phyloP scores from a whole-genome alignment of 768 basidiomycete genomes.

The Filobasidium floriforme region DNA sequence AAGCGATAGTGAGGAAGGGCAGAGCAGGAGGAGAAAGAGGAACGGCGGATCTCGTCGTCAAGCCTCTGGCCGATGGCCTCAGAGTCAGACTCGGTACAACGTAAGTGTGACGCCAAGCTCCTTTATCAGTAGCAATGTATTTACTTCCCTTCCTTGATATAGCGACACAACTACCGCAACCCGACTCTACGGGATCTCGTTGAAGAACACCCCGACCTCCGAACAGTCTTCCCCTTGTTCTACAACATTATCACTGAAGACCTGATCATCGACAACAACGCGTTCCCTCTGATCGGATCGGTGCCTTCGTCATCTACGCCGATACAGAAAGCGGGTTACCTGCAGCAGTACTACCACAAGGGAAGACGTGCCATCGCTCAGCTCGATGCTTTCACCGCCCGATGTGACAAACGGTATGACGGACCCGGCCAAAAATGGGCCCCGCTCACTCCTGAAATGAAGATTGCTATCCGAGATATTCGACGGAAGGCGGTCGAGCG shows the following conservation, averaged over 20 bases:
- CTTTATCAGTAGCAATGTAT: neutral
- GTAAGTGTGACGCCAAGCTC: neutral
- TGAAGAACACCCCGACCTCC: slow-evolving; percentile 35
- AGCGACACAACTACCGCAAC: slow-evolving; percentile 12
- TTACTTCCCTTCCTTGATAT: neutral
- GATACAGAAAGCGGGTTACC: slow-evolving; percentile 37
- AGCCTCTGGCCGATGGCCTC: neutral
- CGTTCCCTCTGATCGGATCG: slow-evolving; percentile 44
- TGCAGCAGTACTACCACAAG: slow-evolving; percentile 38
- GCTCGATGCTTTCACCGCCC: slow-evolving; percentile 39
- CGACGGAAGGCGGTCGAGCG: slow-evolving; percentile 42
- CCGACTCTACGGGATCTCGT: slow-evolving; percentile 38
- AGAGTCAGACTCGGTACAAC: neutral
- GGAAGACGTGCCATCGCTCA: slow-evolving; percentile 40
- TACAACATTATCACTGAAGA: slow-evolving; percentile 44
- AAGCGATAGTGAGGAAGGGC: slow-evolving; percentile 12
- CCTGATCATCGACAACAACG: slow-evolving; percentile 42
- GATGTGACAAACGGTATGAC: slow-evolving; percentile 43
- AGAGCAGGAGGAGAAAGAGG: slow-evolving; percentile 4
- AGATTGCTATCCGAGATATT: slow-evolving; percentile 43
- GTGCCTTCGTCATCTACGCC: slow-evolving; percentile 39
- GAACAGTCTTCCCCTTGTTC: slow-evolving; percentile 41
- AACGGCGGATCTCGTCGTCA: neutral
- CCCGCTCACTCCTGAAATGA: slow-evolving; percentile 37
- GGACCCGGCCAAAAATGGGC: slow-evolving; percentile 39